Evolutionary conservation across 2,329 filamentous ascomycete genomes (phyloP).

Genomic region (Microcyclospora pomicola): DNA sequence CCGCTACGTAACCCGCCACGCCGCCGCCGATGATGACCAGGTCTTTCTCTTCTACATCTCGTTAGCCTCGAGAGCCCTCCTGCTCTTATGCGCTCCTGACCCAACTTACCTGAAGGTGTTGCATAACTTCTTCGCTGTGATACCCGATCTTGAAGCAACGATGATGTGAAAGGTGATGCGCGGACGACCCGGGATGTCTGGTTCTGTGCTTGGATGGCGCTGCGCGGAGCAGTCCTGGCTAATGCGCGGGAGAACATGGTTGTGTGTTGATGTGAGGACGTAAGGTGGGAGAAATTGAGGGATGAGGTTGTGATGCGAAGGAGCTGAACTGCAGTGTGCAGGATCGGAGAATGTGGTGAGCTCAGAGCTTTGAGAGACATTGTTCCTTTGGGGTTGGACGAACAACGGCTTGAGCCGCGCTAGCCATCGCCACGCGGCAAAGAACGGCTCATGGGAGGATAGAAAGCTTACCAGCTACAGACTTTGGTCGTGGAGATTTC

Average conservation of each 20-base stretch:
- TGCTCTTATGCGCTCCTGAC: neutral
- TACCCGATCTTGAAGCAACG: slow-evolving; percentile 37
- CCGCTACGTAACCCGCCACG: slow-evolving; percentile 95
- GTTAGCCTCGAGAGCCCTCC: slow-evolving; percentile 8
- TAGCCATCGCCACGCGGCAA: too few species aligned
- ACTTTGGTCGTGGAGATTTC: too few species aligned
- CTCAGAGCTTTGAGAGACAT: too few species aligned
- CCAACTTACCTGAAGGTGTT: slow-evolving; percentile 34
- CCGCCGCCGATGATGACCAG: slow-evolving; percentile 95
- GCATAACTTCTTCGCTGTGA: slow-evolving; percentile 44
- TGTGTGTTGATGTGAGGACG: neutral
- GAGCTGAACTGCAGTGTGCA: too few species aligned
- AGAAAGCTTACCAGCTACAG: too few species aligned
- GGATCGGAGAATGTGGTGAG: too few species aligned
- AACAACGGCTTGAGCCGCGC: too few species aligned
- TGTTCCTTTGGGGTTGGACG: too few species aligned
- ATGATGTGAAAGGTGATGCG: slow-evolving; percentile 21
- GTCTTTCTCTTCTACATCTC: slow-evolving; percentile 69
- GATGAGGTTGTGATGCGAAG: too few species aligned
- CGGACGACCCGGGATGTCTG: slow-evolving; percentile 7
- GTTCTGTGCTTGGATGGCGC: slow-evolving; percentile 6
- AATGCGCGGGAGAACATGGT: slow-evolving; percentile 8
- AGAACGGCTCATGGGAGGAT: too few species aligned
- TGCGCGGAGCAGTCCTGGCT: slow-evolving; percentile 6
- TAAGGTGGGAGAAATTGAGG: neutral